Evolutionary conservation across 306 rosid species (phyloP), one percentile per base, ranked within the genome.

Genomic region (Biancaea sappan): DNA sequence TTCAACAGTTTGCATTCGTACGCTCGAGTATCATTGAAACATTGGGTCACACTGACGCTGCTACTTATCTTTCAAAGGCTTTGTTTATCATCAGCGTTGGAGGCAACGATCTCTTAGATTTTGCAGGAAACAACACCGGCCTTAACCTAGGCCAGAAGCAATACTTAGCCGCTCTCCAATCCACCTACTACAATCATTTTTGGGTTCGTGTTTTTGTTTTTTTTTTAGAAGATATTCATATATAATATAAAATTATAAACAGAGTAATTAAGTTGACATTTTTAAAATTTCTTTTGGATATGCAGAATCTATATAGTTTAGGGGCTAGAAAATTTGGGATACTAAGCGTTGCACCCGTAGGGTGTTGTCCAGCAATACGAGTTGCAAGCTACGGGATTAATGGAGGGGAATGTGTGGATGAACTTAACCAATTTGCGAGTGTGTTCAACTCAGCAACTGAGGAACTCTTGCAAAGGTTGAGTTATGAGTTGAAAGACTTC

Each of bases 311-410:
- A 5, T 81, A 81, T 40, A 51, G 14, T 1, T 56, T 79, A 54
- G 92, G 92, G 22, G 92, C 87, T 67, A 38, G 90, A 9, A 88
- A 74, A 52, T 88, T 88, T 54, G 90, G 86, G 10, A 84, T 88
- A 8, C 1, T 83, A 34, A 18, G 86, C 16, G 53, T 83, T 66
- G 53, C 86, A 35, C 43, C 90, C 29, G 35, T 88, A 28, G 92
- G 92, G 5, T 85, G 88, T 6, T 83, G 82, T 47, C 92, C 92
- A 0, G 76, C 66, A 18, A 24, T 53, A 10, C 73, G 37, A 12
- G 77, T 43, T 13, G 2, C 0, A 1, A 61, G 35, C 16, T 1
- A 4, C 14, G 9, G 18, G 5, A 11, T 13, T 1, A 79, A 73
- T 28, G 71, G 34, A 57, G 79, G 80, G 28, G 59, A 61, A 0